Conservation (phyloP, 1,284 basidiomycete genomes). For the Leccinum subrobustum region DNA sequence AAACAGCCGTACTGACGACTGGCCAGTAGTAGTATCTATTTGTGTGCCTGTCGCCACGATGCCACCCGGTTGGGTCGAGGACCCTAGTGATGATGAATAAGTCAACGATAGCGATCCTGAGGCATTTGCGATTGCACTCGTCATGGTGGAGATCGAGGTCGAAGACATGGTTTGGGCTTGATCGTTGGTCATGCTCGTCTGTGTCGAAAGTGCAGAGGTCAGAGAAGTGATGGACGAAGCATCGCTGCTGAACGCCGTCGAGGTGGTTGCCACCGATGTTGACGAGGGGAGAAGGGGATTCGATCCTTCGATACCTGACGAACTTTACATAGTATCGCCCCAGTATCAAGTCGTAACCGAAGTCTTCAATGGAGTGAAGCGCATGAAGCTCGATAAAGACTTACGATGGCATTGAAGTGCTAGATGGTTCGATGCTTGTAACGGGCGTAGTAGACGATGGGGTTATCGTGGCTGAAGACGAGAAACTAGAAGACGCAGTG, state of each 20-base stretch:
- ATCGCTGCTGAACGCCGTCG: background rate
- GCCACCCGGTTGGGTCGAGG: conserved; percentile 43
- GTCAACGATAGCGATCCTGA: conserved; percentile 42
- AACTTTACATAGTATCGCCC: conserved; percentile 2
- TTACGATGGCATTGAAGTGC: conserved; percentile 1
- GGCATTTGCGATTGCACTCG: conserved; percentile 29
- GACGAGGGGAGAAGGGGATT: background rate
- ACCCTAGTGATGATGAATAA: conserved; percentile 41
- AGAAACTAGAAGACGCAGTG: background rate
- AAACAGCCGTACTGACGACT: conserved; percentile 20
- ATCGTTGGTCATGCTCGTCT: background rate
- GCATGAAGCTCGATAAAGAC: background rate
- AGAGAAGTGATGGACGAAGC: background rate
- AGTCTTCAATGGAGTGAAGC: background rate
- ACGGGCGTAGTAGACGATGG: background rate
- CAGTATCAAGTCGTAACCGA: background rate
- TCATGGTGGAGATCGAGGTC: conserved; percentile 34
- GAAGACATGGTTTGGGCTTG: conserved; percentile 45
- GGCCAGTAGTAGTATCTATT: conserved; percentile 22
- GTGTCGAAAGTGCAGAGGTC: background rate
- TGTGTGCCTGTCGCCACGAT: conserved; percentile 45
- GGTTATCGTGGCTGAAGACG: background rate
- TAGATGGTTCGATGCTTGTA: background rate
- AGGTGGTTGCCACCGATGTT: background rate
- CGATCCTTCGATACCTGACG: background rate